phyloP scores from a whole-genome alignment of 78 protist genomes.

The Dictyostelium citrinum region DNA sequence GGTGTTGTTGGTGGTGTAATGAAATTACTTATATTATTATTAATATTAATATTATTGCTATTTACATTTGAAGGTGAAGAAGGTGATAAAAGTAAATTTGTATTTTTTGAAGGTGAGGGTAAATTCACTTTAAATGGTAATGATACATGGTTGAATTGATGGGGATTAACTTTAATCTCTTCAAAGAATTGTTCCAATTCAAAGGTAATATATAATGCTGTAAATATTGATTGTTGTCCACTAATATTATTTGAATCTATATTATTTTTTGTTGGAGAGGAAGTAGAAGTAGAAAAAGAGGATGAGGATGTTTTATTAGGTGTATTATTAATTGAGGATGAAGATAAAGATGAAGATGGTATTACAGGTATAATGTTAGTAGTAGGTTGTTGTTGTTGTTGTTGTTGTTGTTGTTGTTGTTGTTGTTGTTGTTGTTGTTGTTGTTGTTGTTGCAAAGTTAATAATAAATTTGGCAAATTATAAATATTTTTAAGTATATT shows the following conservation, averaged over 20 bases:
- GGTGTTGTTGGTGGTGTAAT: background rate
- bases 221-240: background rate
- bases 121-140: slow-evolving; percentile 16
- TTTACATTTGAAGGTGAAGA: background rate
- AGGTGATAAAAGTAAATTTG: background rate
- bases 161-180: background rate
- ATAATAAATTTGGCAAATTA: slow-evolving; percentile 12
- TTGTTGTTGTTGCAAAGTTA: background rate
- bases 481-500: slow-evolving; percentile 63
- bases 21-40: background rate
- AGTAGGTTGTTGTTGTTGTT: background rate
- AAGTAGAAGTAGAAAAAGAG: background rate
- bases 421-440: background rate
- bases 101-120: background rate
- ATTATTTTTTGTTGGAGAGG: background rate
- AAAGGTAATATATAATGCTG: slow-evolving; percentile 3
- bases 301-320: background rate
- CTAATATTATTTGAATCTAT: background rate
- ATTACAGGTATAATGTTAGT: background rate
- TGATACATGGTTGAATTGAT: background rate
- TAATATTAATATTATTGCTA: background rate
- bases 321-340: background rate
- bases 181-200: slow-evolving; percentile 57
- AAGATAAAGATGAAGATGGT: background rate
- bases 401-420: background rate